Base-by-base conservation (phyloP, 305 asterid genomes). In the Fraxinus xanthoxyloides region DNA sequence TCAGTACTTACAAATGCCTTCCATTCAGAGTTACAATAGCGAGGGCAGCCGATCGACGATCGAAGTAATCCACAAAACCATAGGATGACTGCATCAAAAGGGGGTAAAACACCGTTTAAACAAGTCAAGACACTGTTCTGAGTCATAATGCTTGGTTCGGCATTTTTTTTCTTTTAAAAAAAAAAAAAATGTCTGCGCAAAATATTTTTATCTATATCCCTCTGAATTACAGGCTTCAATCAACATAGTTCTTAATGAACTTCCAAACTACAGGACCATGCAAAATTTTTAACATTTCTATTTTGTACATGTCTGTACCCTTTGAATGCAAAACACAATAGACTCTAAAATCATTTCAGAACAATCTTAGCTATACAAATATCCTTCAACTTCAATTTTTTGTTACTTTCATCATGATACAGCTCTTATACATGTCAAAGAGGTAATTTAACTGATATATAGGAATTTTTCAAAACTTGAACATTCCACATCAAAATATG, bases 41-140 rank as follows among this genome's bases (percentile, higher is more conserved):
- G 46, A 92, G 90, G 36, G 97, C 89, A 81, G 98, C 98, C 82
- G 96, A 89, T 87, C 96, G 90, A 78, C 95, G 92, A 82, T 95
- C 98, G 84, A 87, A 91, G 88, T 93, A 95, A 81, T 95, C 93
- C 86, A 95, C 93, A 89, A 95, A 95, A 74, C 98, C 98, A 81
- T 89, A 95, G 82, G 98, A 95, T 81, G 98, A 93, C 98, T 95
- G 97, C 95, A 90, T 77, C 72, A 79, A 56, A 85, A 72, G 72
- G 12, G 54, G 21, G 40, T 3, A 79, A 78, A 69, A n/a, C 65
- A 54, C 65, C 10, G 9, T 54, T 54, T 54, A 48, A 48, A 48
- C 59, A 15, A 15, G 59, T 48, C 21, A 48, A 48, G 21, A 48
- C 59, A 48, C 26, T 5, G 26, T 54, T 54, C 65, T 5, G 65